phyloP scores from a whole-genome alignment of 2,329 filamentous ascomycete genomes.

The Cytospora piceicola region DNA sequence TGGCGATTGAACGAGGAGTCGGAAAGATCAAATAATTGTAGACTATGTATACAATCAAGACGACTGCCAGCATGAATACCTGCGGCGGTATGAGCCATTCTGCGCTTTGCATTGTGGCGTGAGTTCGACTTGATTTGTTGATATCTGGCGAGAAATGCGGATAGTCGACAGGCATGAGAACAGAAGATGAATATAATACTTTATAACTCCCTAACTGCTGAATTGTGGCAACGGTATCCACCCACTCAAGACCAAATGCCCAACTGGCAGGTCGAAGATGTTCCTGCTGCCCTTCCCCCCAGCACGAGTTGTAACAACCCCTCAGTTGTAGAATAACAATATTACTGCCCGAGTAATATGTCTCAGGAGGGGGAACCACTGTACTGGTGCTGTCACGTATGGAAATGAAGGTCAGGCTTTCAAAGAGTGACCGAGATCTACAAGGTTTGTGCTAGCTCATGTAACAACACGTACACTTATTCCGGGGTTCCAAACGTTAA shows the following conservation, averaged over 20 bases:
- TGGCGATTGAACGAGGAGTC: constrained; percentile 16
- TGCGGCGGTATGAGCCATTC: constrained; percentile 14
- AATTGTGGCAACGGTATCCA: constrained; percentile 1
- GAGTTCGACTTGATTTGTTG: neutral
- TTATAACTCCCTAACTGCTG: constrained; percentile 15
- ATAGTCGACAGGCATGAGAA: constrained; percentile 3
- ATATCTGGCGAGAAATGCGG: constrained; percentile 2
- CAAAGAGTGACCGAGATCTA: constrained; percentile 7
- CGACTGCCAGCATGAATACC: constrained; percentile 10
- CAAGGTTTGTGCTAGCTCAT: constrained; percentile 14
- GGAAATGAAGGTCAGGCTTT: constrained; percentile 6
- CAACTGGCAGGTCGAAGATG: constrained; percentile 11
- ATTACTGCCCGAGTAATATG: constrained; percentile 5
- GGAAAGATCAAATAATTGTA: constrained; percentile 24
- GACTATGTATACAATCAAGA: constrained; percentile 15
- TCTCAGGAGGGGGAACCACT: neutral
- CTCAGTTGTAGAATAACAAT: constrained; percentile 3
- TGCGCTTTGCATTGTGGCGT: constrained; percentile 17
- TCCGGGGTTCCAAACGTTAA: too few relatives aligned
- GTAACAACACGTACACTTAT: constrained; percentile 2
- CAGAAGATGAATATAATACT: constrained; percentile 12
- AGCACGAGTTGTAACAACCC: constrained; percentile 2
- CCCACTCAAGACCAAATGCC: neutral
- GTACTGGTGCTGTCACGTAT: neutral
- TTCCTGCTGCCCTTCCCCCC: neutral